phyloP scores from a whole-genome alignment of 2,329 filamentous ascomycete species.

The Rutstroemia sp. region DNA sequence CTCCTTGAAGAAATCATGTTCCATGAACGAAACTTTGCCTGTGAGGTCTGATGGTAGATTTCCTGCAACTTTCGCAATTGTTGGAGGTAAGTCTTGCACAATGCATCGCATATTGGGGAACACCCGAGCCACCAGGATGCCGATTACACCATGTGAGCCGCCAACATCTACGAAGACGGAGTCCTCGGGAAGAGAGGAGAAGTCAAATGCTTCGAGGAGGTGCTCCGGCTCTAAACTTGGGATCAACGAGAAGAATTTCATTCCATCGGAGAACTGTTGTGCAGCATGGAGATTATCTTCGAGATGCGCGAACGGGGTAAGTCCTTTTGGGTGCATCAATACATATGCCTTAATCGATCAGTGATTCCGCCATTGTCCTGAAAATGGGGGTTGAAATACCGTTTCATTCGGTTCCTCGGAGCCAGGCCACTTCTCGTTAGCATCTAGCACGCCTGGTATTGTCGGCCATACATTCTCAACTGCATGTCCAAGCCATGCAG shows the following conservation, averaged over 20 bases:
- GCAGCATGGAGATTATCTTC: too few species aligned
- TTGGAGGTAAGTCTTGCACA: neutral
- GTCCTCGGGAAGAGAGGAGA: neutral
- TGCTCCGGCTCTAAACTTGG: neutral
- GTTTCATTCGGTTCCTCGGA: neutral
- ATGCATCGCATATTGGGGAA: neutral
- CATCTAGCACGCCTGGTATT: neutral
- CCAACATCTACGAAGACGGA: neutral
- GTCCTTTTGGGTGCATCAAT: too few species aligned
- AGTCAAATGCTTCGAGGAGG: neutral
- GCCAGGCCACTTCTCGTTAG: neutral
- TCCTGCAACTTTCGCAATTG: neutral
- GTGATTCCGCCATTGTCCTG: neutral
- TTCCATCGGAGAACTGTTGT: neutral
- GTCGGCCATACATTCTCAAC: neutral
- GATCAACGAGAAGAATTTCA: neutral
- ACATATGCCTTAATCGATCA: neutral
- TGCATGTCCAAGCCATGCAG: neutral
- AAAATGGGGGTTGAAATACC: neutral
- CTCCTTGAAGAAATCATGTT: neutral
- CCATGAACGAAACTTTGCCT: neutral
- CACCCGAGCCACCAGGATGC: neutral
- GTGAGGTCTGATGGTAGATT: neutral
- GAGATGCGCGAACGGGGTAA: too few species aligned
- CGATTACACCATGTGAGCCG: neutral